Conservation (phyloP, 768 basidiomycete genomes). For the Terana coerulea region DNA sequence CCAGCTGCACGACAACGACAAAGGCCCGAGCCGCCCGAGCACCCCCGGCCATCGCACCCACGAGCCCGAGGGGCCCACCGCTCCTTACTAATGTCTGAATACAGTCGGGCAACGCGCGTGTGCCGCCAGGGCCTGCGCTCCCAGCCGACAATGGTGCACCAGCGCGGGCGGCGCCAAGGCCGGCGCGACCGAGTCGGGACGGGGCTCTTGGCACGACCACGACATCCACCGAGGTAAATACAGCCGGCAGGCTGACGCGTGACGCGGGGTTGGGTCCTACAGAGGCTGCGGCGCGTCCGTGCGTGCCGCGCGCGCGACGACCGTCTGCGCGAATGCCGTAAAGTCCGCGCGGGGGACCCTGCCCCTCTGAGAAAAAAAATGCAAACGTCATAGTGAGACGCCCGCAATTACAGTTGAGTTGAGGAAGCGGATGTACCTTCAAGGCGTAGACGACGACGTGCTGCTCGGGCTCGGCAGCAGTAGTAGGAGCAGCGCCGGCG, state of each 20-base stretch:
- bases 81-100: background rate
- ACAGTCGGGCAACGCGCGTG: background rate
- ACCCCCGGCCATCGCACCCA: background rate
- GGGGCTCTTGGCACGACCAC: no score
- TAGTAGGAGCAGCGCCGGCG: conserved; percentile 23
- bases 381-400: background rate
- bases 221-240: no score
- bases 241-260: no score
- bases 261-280: no score
- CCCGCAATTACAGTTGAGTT: no score
- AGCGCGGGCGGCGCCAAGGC: no score
- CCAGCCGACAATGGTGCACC: no score
- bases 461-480: no score
- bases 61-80: background rate
- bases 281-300: background rate
- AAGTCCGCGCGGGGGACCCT: conserved; percentile 23
- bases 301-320: conserved; percentile 3
- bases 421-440: conserved; percentile 38
- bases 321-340: conserved; percentile 20
- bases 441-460: conserved; percentile 61
- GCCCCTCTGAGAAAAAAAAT: conserved; percentile 17
- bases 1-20: background rate
- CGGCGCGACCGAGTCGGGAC: no score
- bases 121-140: no score
- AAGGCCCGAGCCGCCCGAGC: background rate